Evolutionary conservation across 2,329 filamentous ascomycete species (phyloP), one percentile per base, ranked within the genome.

Genomic region (Epichloe bromicola): DNA sequence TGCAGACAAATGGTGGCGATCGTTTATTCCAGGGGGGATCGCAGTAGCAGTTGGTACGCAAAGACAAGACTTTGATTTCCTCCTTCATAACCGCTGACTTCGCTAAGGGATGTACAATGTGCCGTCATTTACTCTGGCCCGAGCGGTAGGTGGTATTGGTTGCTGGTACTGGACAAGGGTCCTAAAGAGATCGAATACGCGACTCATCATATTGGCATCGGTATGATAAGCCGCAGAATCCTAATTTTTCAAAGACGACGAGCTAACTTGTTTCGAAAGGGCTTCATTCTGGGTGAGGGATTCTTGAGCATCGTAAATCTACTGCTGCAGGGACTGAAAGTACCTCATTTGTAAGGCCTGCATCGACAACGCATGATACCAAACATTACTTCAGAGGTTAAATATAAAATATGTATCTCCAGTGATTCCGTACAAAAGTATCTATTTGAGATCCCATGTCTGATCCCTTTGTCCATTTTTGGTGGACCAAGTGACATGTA

Each of bases 231-330:
- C 26, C 30, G 4, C 15, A 12, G 17, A 17, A 30, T 38, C 36
- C n/a, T 40, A 14, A 11, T 34, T 19, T 50, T 12, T 23, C n/a
- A 15, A 26, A 10, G 2, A 43, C 48, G 41, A 39, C n/a, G 44
- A 6, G 23, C 42, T 54, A 49, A 41, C 54, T 51, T 39, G 50
- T 57, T 12, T 51, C 4, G 36, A 45, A 80, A 80, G 76, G 93
- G 93, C 0, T 80, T 97, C 54, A 96, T 98, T 56, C 73, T 98
- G 7, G 89, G 91, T 1, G 91, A 97, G 65, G 91, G 91, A 0
- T 80, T 97, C 56, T 72, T 95, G 56, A 96, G 90, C 63, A 95
- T 98, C 60, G 76, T 93, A 26, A 97, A 96, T 63, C 68, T 98
- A 51, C 70, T 86, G 8, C 71, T 98, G 61, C 88, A 94, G 51